Conservation (phyloP, 805 yeast species). For the Suhomyces faveliae region DNA sequence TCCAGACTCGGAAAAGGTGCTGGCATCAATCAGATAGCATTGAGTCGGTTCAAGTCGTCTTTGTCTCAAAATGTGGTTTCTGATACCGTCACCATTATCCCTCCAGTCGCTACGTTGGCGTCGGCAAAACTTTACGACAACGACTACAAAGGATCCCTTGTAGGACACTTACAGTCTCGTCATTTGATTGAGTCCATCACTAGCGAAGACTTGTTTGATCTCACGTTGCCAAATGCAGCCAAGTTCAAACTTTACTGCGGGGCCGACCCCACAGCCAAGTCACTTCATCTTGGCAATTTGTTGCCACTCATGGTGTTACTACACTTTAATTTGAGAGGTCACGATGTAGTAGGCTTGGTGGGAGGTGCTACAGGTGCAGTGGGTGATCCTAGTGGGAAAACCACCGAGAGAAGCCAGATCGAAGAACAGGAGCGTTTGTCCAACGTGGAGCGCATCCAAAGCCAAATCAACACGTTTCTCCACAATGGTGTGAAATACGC, state of each 20-base stretch:
- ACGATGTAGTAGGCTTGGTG: conserved; percentile 75
- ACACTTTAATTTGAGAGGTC: conserved; percentile 85
- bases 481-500: conserved; percentile 63
- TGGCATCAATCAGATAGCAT: conserved; percentile 1
- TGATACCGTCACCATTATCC: conserved; percentile 39
- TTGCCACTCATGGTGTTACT: conserved; percentile 82
- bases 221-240: conserved; percentile 26
- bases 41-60: neutral
- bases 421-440: conserved; percentile 47
- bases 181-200: conserved; percentile 39
- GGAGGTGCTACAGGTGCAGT: conserved; percentile 96
- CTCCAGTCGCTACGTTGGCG: conserved; percentile 31
- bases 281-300: conserved; percentile 88
- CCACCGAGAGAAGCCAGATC: conserved; percentile 67
- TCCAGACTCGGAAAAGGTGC: neutral
- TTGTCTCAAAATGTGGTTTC: conserved; percentile 15
- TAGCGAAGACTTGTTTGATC: conserved; percentile 34
- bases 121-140: conserved; percentile 14
- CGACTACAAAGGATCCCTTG: conserved; percentile 30
- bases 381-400: conserved; percentile 95
- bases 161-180: conserved; percentile 37
- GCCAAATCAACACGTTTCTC: conserved; percentile 64
- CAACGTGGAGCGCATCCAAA: conserved; percentile 59
- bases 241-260: conserved; percentile 79
- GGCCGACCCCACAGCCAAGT: conserved; percentile 91